Evolutionary conservation across 139 green algal species (phyloP).

Genomic region (Edaphochlamys debaryana): DNA sequence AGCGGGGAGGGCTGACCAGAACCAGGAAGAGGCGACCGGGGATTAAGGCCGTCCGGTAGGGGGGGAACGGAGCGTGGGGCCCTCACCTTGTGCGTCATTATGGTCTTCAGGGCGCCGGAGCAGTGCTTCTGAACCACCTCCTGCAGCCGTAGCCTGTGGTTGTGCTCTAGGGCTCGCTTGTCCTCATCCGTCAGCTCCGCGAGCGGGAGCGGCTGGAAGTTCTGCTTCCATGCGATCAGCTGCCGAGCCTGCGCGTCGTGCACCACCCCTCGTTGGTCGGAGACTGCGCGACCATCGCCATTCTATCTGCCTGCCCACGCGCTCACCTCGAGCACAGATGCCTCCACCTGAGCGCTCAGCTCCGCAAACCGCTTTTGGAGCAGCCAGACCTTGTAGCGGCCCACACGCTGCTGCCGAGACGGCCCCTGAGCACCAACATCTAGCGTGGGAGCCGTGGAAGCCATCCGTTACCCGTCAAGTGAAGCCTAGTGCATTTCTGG

Average conservation of each 20-base stretch:
- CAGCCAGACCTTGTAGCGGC: constrained; percentile 29
- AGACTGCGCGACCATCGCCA: too few species aligned
- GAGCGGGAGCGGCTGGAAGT: constrained; percentile 10
- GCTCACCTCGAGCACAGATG: constrained; percentile 48
- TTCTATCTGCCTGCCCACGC: too few species aligned
- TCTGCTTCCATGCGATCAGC: constrained; percentile 44
- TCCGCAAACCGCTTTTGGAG: constrained; percentile 44
- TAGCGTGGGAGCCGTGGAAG: too few species aligned
- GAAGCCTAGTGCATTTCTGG: too few species aligned
- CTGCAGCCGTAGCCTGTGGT: constrained; percentile 13
- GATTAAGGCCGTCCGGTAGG: too few species aligned
- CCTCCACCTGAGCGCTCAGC: constrained; percentile 46
- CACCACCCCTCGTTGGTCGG: too few species aligned
- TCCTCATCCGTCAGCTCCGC: constrained; percentile 45
- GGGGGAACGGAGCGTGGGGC: too few species aligned
- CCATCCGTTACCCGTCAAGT: too few species aligned
- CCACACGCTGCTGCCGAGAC: constrained; percentile 11
- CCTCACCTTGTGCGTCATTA: constrained; percentile 50
- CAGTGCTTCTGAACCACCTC: constrained; percentile 43
- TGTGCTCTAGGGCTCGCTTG: constrained; percentile 28
- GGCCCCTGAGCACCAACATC: too few species aligned
- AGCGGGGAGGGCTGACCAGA: neutral
- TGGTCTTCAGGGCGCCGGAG: constrained; percentile 16
- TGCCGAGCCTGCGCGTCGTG: constrained; percentile 45
- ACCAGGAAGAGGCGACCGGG: too few species aligned